Evolutionary conservation across 345 rosid species (phyloP).

Genomic region (Boechera divaricarpa): DNA sequence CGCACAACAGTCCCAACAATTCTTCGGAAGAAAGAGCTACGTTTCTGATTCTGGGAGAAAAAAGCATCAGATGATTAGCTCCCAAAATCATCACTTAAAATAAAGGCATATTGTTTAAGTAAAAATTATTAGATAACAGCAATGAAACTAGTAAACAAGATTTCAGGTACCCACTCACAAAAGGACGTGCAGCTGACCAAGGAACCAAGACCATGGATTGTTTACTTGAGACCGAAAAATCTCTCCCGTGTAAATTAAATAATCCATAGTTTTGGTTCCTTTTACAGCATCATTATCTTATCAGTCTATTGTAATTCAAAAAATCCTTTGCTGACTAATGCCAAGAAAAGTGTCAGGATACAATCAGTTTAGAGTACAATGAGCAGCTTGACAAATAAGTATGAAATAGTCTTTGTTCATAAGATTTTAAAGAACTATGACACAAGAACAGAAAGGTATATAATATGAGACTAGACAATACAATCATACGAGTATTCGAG

Average conservation of each 20-base stretch:
- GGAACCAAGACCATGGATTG: conserved; percentile 23
- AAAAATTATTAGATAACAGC: neutral
- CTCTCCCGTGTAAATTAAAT: neutral
- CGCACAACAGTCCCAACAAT: conserved; percentile 90
- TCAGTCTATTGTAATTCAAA: conserved; percentile 22
- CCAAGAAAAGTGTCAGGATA: neutral
- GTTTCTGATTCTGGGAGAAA: conserved; percentile 64
- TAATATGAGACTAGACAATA: neutral
- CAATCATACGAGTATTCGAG: conserved; percentile 9
- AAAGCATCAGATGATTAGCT: conserved; percentile 8
- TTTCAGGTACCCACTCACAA: conserved; percentile 1
- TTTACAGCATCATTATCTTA: conserved; percentile 19
- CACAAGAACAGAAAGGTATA: conserved; percentile 2
- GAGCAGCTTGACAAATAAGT: conserved; percentile 4
- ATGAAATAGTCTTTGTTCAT: conserved; percentile 9
- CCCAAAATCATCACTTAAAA: conserved; percentile 15
- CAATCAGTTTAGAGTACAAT: neutral
- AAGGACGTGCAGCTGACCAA: conserved; percentile 6
- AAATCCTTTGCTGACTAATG: neutral
- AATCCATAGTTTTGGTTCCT: conserved; percentile 6
- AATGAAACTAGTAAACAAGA: conserved; percentile 9
- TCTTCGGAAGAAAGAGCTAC: conserved; percentile 77
- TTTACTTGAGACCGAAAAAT: neutral
- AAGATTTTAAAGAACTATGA: conserved; percentile 25
- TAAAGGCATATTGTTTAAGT: neutral